A percentile compares a stretch with the other conserved stretches of the same genome.
These are phyloP conservation scores for Fusarium floridanum DNA, from an alignment of 2,329 filamentous ascomycete genomes.

Conservation along the genomic window DNA sequence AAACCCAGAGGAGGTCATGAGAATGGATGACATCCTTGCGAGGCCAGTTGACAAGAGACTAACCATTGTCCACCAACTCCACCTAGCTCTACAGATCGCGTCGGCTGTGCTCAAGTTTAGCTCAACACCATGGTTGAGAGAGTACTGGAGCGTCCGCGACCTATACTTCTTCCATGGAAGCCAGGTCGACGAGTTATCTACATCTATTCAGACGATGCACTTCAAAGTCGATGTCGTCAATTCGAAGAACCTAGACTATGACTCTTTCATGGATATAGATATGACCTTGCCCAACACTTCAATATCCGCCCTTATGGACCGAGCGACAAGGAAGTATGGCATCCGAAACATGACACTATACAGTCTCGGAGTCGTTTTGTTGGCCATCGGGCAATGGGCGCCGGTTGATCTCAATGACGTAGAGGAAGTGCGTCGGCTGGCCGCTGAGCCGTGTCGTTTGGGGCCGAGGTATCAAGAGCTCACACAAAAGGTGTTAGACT, in stretches of 20 bases:
- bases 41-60: neutral
- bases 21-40: neutral
- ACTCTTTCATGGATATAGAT: neutral
- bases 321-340: neutral
- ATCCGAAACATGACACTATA: constrained; percentile 8
- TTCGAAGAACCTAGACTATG: neutral
- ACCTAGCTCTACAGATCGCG: neutral
- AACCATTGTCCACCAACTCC: constrained; percentile 1
- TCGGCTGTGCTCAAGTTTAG: constrained; percentile 8
- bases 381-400: constrained; percentile 4
- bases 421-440: neutral
- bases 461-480: neutral
- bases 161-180: neutral
- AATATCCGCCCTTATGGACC: neutral
- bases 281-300: neutral
- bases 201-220: neutral
- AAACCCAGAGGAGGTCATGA: neutral
- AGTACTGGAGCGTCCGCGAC: neutral
- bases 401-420: constrained; percentile 1
- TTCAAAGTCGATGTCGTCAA: neutral
- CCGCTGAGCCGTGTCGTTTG: neutral
- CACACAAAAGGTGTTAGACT: constrained; percentile 3
- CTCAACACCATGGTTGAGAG: constrained; percentile 11
- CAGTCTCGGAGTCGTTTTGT: neutral
- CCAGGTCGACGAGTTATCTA: neutral